Conservation (phyloP, 1,284 basidiomycete genomes). For the Apiotrichum porosum region DNA sequence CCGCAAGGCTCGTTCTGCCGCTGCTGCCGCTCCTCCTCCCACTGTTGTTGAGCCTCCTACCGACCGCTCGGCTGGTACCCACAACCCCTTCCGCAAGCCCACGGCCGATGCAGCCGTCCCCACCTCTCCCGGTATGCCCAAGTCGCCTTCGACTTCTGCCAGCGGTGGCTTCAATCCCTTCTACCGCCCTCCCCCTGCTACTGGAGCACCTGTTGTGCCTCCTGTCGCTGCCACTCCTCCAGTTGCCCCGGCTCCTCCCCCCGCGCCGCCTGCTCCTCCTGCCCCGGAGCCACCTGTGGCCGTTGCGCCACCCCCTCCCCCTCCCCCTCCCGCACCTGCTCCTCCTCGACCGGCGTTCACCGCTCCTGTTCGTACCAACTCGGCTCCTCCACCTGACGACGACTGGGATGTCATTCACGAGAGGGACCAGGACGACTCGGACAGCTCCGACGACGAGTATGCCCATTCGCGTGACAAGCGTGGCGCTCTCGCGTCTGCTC, state of each 20-base stretch:
- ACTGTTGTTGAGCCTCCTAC: slow-evolving; percentile 22
- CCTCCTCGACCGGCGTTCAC: slow-evolving; percentile 14
- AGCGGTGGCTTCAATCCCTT: slow-evolving; percentile 50
- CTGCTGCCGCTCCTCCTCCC: slow-evolving; percentile 17
- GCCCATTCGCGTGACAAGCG: slow-evolving; percentile 60
- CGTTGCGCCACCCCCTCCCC: slow-evolving; percentile 38
- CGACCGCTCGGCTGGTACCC: slow-evolving; percentile 22
- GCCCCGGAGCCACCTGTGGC: slow-evolving; percentile 30
- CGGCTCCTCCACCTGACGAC: slow-evolving; percentile 57
- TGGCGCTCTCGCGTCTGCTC: slow-evolving; percentile 66
- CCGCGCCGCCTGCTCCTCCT: slow-evolving; percentile 31
- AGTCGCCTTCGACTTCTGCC: slow-evolving; percentile 17
- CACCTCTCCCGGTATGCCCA: slow-evolving; percentile 29
- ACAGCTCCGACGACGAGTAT: slow-evolving; percentile 66
- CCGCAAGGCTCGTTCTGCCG: slow-evolving; percentile 26
- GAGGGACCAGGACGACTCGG: slow-evolving; percentile 54
- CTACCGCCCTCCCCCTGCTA: slow-evolving; percentile 49
- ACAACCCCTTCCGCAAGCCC: slow-evolving; percentile 52
- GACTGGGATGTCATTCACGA: slow-evolving; percentile 84
- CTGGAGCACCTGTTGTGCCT: slow-evolving; percentile 21
- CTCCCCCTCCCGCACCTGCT: slow-evolving; percentile 30
- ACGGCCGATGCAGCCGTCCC: slow-evolving; percentile 30
- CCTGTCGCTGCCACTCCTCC: slow-evolving; percentile 30
- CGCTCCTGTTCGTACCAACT: slow-evolving; percentile 13
- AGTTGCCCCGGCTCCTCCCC: slow-evolving; percentile 40